A percentile compares a stretch with the other conserved stretches of the same genome.
Evolutionary conservation across 2,329 filamentous ascomycete species (phyloP).

Genomic region (Scedosporium aurantiacum): DNA sequence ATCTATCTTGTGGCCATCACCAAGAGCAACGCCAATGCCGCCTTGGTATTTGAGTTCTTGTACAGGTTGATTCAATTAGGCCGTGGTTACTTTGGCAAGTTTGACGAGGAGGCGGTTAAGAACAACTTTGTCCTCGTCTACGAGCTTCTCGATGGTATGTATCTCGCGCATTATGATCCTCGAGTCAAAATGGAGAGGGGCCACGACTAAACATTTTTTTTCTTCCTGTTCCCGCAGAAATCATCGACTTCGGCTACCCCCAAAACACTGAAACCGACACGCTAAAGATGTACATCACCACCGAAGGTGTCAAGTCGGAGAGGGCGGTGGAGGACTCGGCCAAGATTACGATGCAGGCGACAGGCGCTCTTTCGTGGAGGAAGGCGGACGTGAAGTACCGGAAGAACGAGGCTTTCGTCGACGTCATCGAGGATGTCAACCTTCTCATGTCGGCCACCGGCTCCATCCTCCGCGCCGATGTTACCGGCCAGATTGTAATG

Average conservation of each 20-base stretch:
- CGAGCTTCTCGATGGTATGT: slow-evolving; percentile 79
- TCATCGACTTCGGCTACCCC: slow-evolving; percentile 96
- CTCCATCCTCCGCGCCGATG: slow-evolving; percentile 86
- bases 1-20: slow-evolving; percentile 96
- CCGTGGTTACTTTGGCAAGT: slow-evolving; percentile 95
- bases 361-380: slow-evolving; percentile 91
- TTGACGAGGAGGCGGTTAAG: slow-evolving; percentile 98
- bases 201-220: not conserved
- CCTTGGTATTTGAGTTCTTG: slow-evolving; percentile 94
- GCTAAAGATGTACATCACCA: slow-evolving; percentile 99
- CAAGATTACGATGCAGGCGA: slow-evolving; percentile 98
- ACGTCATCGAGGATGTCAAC: slow-evolving; percentile 98
- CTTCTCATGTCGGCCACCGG: slow-evolving; percentile 97
- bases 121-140: slow-evolving; percentile 99
- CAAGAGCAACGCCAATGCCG: slow-evolving; percentile 98
- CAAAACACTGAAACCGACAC: slow-evolving; percentile 99
- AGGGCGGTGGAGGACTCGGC: slow-evolving; percentile 80
- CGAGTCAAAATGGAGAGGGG: not conserved
- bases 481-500: slow-evolving; percentile 97
- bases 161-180: too few relatives aligned
- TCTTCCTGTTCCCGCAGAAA: slow-evolving; percentile 47
- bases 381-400: slow-evolving; percentile 97
- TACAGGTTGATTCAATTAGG: slow-evolving; percentile 85
- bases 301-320: slow-evolving; percentile 93
- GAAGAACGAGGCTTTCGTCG: slow-evolving; percentile 98